These are phyloP conservation scores for Sporisorium scitamineum DNA, from an alignment of 1,284 basidiomycete species.

Conservation along the genomic window DNA sequence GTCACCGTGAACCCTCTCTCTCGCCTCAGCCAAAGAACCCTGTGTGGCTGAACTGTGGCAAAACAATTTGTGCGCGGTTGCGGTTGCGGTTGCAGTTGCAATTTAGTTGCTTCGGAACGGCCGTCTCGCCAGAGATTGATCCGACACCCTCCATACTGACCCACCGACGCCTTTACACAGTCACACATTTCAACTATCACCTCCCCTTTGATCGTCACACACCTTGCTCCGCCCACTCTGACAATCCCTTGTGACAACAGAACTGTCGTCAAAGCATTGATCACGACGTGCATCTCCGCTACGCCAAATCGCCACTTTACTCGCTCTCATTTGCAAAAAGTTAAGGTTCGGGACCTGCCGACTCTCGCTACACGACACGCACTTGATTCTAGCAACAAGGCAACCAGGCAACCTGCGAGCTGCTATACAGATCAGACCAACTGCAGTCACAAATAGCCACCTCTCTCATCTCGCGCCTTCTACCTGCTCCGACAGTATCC, in stretches of 20 bases:
- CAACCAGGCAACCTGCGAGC: background rate
- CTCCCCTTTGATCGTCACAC: background rate
- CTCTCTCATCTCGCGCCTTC: too few relatives aligned
- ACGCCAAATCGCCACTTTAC: background rate
- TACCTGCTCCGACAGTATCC: background rate
- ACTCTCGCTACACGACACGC: background rate
- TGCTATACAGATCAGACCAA: background rate
- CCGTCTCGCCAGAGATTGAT: too few relatives aligned
- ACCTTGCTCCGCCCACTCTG: background rate
- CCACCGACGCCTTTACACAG: background rate
- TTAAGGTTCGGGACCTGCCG: background rate
- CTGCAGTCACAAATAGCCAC: too few relatives aligned
- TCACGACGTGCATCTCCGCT: background rate
- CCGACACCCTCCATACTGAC: background rate
- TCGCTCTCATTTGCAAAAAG: too few relatives aligned
- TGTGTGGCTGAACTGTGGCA: conserved; percentile 3
- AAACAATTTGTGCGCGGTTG: background rate
- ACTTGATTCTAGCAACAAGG: background rate
- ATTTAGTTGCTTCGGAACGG: background rate
- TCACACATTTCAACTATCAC: background rate
- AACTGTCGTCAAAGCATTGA: background rate
- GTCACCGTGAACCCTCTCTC: background rate
- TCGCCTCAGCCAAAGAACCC: background rate
- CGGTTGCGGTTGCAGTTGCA: too few relatives aligned
- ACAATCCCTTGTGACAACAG: too few relatives aligned